A percentile compares a stretch with the other conserved stretches of the same genome.
These are phyloP conservation scores for Clarireedia monteithiana DNA, from an alignment of 2,329 filamentous ascomycete genomes.

Conservation along the genomic window DNA sequence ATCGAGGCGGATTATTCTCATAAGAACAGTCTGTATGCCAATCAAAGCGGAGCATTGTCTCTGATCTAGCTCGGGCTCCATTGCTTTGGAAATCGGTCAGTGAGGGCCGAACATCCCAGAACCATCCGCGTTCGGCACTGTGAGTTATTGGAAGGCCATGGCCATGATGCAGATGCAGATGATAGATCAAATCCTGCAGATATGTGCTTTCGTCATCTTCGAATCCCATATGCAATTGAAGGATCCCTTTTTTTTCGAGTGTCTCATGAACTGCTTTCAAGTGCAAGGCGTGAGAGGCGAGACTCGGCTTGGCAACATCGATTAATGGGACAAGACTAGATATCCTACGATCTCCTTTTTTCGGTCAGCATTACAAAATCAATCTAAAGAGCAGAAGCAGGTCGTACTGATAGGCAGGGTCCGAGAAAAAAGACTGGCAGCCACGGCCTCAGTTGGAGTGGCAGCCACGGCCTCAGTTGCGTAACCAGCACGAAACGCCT, in stretches of 20 bases:
- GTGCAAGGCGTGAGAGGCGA: not conserved
- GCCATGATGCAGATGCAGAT: not conserved
- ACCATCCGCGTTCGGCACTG: conserved; percentile 21
- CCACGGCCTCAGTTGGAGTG: no score
- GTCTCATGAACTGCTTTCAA: conserved; percentile 10
- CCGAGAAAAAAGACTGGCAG: not conserved
- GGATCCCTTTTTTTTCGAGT: conserved; percentile 18
- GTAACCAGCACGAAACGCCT: not conserved
- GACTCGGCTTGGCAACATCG: not conserved
- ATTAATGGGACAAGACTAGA: not conserved
- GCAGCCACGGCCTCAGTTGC: not conserved
- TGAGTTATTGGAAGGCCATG: conserved; percentile 22
- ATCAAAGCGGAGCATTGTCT: conserved; percentile 22
- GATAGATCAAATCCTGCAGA: conserved; percentile 16
- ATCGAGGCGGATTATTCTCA: conserved; percentile 21
- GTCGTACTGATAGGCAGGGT: not conserved
- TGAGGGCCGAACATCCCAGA: conserved; percentile 27
- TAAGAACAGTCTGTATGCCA: conserved; percentile 29
- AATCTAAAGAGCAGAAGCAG: not conserved
- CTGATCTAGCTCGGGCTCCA: conserved; percentile 6
- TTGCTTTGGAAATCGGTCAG: conserved; percentile 19
- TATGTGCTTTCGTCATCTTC: conserved; percentile 18
- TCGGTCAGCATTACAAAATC: not conserved
- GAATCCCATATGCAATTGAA: conserved; percentile 17
- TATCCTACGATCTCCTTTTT: not conserved